Evolutionary conservation across 2,329 filamentous ascomycete genomes (phyloP).

Genomic region (Colletotrichum sp.): DNA sequence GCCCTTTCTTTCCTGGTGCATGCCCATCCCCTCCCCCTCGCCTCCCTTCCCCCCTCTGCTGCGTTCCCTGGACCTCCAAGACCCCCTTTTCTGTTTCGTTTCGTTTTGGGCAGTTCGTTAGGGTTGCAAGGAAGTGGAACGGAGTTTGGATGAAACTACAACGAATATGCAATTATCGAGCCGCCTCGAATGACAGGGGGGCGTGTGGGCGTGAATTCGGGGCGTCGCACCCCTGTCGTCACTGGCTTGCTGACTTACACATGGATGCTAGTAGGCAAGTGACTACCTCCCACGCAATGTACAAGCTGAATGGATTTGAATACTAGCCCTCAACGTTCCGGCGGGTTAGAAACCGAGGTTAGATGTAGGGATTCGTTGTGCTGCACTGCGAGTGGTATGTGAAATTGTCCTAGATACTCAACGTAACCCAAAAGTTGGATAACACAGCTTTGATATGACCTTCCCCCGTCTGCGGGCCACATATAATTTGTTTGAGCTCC

Average conservation of each 20-base stretch:
- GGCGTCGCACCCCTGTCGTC: background rate
- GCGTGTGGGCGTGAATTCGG: background rate
- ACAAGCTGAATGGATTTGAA: background rate
- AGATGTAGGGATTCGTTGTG: background rate
- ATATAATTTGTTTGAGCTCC: background rate
- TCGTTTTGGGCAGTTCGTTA: slow-evolving; percentile 16
- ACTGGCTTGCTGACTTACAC: background rate
- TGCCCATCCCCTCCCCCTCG: background rate
- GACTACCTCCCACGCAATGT: background rate
- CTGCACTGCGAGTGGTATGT: background rate
- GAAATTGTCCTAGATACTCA: background rate
- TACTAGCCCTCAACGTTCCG: background rate
- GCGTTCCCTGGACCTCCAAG: background rate
- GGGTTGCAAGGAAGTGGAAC: slow-evolving; percentile 13
- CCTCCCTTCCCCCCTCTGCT: background rate
- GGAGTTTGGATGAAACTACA: background rate
- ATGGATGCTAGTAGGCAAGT: background rate
- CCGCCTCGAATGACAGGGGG: background rate
- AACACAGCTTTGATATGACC: background rate
- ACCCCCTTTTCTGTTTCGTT: slow-evolving; percentile 14
- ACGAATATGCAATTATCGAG: slow-evolving; percentile 5
- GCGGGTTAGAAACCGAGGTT: background rate
- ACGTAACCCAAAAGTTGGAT: background rate
- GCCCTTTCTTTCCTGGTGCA: too few species aligned
- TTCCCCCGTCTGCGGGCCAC: background rate